phyloP scores from a whole-genome alignment of 345 rosid genomes.

The Linum tenue region DNA sequence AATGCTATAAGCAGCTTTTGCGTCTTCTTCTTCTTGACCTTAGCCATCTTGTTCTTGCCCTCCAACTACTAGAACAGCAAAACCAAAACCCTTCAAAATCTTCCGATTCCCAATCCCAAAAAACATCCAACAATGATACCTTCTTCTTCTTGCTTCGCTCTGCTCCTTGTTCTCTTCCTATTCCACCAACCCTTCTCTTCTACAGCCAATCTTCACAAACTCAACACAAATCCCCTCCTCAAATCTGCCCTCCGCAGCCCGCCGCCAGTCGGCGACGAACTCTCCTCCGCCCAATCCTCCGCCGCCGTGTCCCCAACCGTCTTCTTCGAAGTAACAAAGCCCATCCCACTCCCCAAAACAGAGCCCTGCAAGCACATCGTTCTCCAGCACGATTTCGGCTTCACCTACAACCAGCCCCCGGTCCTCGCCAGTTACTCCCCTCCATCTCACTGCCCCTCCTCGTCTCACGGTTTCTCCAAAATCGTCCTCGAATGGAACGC shows the following conservation, averaged over 20 bases:
- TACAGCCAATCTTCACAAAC: constrained; percentile 28
- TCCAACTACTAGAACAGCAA: neutral
- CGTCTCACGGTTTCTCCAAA: constrained; percentile 41
- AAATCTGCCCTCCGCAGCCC: constrained; percentile 22
- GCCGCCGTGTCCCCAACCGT: constrained; percentile 29
- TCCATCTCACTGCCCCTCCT: constrained; percentile 43
- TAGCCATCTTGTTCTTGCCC: too few species aligned
- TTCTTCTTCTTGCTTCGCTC: constrained; percentile 22
- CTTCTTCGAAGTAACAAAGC: constrained; percentile 74
- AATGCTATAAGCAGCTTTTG: too few species aligned
- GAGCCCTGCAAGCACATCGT: constrained; percentile 44
- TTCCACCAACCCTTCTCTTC: constrained; percentile 17
- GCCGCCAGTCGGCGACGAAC: neutral
- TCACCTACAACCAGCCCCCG: constrained; percentile 58
- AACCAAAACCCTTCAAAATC: neutral
- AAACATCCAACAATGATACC: neutral
- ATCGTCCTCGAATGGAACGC: constrained; percentile 76
- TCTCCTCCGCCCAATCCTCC: constrained; percentile 13
- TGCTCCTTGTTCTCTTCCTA: constrained; percentile 27
- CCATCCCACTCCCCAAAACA: constrained; percentile 31
- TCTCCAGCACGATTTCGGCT: constrained; percentile 65
- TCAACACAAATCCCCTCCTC: constrained; percentile 25
- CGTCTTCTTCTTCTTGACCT: too few species aligned
- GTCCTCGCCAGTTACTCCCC: constrained; percentile 58
- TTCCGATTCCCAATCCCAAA: neutral